These are phyloP conservation scores for Phoma sp. DNA, from an alignment of 2,329 filamentous ascomycete genomes.

Conservation along the genomic window DNA sequence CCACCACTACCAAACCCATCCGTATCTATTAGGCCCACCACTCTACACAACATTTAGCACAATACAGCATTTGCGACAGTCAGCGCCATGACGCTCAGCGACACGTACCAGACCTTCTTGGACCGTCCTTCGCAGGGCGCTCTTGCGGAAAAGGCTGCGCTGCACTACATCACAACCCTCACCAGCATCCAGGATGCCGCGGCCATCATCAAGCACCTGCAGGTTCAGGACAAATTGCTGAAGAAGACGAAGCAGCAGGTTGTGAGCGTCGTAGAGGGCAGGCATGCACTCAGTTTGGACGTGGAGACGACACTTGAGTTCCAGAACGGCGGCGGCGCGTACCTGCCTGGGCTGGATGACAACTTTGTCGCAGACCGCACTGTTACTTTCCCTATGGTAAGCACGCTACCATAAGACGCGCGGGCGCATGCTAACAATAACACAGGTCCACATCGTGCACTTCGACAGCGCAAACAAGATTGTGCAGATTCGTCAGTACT, in stretches of 20 bases:
- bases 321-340: constrained; percentile 78
- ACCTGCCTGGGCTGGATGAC: constrained; percentile 88
- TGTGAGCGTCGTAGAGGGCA: constrained; percentile 75
- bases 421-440: constrained; percentile 17
- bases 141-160: constrained; percentile 55
- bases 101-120: constrained; percentile 58
- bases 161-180: constrained; percentile 89
- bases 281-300: constrained; percentile 75
- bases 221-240: constrained; percentile 73
- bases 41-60: constrained; percentile 12
- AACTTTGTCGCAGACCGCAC: constrained; percentile 88
- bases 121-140: constrained; percentile 52
- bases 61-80: background rate
- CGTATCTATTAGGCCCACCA: constrained; percentile 11
- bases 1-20: constrained; percentile 10
- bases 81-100: constrained; percentile 37
- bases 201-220: constrained; percentile 84
- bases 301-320: constrained; percentile 86
- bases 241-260: constrained; percentile 84
- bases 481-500: constrained; percentile 84
- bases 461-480: constrained; percentile 83
- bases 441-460: constrained; percentile 75
- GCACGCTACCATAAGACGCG: constrained; percentile 43
- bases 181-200: constrained; percentile 74
- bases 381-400: constrained; percentile 81